Evolutionary conservation across 768 basidiomycete genomes (phyloP).

Genomic region (Suillus clintonianus): DNA sequence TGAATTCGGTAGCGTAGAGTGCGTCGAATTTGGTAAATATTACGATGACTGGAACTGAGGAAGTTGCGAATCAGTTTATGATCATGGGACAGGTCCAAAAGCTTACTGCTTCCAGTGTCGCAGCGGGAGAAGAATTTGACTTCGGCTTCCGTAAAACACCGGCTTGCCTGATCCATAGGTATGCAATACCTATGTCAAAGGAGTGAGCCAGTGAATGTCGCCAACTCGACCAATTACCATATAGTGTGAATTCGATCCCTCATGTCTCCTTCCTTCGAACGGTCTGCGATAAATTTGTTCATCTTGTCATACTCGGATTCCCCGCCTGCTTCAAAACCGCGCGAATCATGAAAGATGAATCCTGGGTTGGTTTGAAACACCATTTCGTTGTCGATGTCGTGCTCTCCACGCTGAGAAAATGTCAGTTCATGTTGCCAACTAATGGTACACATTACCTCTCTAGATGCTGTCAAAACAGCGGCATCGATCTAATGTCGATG

Average conservation of each 20-base stretch:
- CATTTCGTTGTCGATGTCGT: slow-evolving; percentile 34
- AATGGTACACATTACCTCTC: not conserved
- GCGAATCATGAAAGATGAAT: slow-evolving; percentile 32
- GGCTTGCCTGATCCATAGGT: slow-evolving; percentile 20
- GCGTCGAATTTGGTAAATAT: slow-evolving; percentile 42
- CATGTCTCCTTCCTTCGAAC: slow-evolving; percentile 16
- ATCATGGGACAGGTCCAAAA: not conserved
- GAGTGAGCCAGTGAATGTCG: not conserved
- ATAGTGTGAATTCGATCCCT: slow-evolving; percentile 39
- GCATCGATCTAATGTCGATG: slow-evolving; percentile 3
- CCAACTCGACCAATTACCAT: slow-evolving; percentile 26
- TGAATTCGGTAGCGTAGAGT: slow-evolving; percentile 21
- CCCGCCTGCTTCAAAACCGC: slow-evolving; percentile 40
- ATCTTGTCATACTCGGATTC: slow-evolving; percentile 30
- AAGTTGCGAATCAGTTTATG: not conserved
- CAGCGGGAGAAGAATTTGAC: slow-evolving; percentile 15
- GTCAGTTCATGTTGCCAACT: not conserved
- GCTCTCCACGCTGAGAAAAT: slow-evolving; percentile 23
- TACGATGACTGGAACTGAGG: slow-evolving; percentile 39
- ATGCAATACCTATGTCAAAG: slow-evolving; percentile 40
- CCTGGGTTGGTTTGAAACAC: slow-evolving; percentile 30
- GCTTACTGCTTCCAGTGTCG: slow-evolving; percentile 12
- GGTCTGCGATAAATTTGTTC: slow-evolving; percentile 31
- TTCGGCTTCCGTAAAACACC: slow-evolving; percentile 32
- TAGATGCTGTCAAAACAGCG: not conserved